A percentile compares a stretch with the other conserved stretches of the same genome.
Conservation (phyloP, 2,329 filamentous ascomycete genomes). For the Tolypocladium pustulatum region DNA sequence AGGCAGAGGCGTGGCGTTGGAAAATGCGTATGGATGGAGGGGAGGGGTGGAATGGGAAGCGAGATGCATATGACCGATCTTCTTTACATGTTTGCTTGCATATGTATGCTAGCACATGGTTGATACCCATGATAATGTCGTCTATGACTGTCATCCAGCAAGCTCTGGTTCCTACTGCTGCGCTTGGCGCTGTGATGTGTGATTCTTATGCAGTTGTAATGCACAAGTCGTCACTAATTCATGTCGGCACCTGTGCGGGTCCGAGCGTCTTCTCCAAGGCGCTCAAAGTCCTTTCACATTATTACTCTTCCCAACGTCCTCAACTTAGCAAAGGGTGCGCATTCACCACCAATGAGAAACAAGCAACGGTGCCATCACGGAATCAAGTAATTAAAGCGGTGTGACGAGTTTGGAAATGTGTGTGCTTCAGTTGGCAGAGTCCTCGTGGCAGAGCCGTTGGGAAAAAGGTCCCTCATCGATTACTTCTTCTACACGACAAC, state of each 20-base stretch:
- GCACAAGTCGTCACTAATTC: too few relatives aligned
- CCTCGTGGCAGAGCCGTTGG: too few relatives aligned
- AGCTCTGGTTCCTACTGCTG: not conserved
- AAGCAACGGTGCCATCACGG: not conserved
- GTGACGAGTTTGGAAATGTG: too few relatives aligned
- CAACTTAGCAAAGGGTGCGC: too few relatives aligned
- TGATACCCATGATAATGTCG: slow-evolving; percentile 1
- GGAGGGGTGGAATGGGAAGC: too few relatives aligned
- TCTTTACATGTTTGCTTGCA: not conserved
- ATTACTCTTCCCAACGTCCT: too few relatives aligned
- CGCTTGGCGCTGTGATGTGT: not conserved
- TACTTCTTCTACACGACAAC: not conserved
- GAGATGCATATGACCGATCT: not conserved
- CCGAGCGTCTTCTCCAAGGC: too few relatives aligned
- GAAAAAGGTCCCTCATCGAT: not conserved
- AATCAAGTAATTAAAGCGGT: not conserved
- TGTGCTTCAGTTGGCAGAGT: not conserved
- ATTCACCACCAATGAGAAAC: not conserved
- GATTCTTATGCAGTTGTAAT: not conserved
- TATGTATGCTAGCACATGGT: not conserved
- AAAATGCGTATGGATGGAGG: not conserved
- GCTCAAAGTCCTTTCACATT: too few relatives aligned
- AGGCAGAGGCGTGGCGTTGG: not conserved
- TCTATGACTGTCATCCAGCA: not conserved
- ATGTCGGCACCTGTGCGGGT: too few relatives aligned